Evolutionary conservation across 768 basidiomycete genomes (phyloP).

Genomic region (Imleria badia): DNA sequence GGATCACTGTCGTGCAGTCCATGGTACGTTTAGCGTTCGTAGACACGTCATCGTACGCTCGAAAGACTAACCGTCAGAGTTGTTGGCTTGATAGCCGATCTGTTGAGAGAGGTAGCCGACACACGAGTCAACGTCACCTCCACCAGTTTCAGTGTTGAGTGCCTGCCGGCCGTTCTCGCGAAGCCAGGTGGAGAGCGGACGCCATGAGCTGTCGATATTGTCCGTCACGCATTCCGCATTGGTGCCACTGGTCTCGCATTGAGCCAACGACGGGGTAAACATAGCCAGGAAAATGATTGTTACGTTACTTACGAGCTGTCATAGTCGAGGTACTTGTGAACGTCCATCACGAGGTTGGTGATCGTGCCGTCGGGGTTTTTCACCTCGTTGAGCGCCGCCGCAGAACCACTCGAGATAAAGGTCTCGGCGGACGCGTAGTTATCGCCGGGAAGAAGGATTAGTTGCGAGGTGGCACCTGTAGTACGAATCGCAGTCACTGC

Average conservation of each 20-base stretch:
- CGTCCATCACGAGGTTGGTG: slow-evolving; percentile 54
- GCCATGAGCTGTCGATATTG: slow-evolving; percentile 49
- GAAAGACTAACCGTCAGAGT: slow-evolving; percentile 44
- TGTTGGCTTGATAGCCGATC: slow-evolving; percentile 44
- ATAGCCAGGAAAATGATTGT: slow-evolving; percentile 4
- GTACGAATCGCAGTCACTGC: slow-evolving; percentile 61
- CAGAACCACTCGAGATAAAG: slow-evolving; percentile 52
- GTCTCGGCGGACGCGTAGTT: slow-evolving; percentile 54
- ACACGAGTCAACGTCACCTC: slow-evolving; percentile 51
- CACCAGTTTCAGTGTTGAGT: slow-evolving; percentile 61
- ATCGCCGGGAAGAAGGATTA: slow-evolving; percentile 56
- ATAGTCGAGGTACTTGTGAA: slow-evolving; percentile 61
- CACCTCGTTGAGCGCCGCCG: slow-evolving; percentile 45
- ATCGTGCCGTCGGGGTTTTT: slow-evolving; percentile 45
- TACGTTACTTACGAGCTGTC: slow-evolving; percentile 47
- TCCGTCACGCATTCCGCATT: slow-evolving; percentile 51
- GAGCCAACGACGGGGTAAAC: background rate
- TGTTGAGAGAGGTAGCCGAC: slow-evolving; percentile 45
- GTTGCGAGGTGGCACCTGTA: slow-evolving; percentile 49
- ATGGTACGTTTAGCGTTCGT: background rate
- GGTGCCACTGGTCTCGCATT: slow-evolving; percentile 32
- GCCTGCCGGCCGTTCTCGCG: slow-evolving; percentile 51
- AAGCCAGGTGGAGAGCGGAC: slow-evolving; percentile 49
- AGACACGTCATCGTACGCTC: background rate
- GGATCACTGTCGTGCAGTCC: slow-evolving; percentile 34